Base-by-base conservation (phyloP, 108 stramenopile genomes). In the Cyclotella choctawhatcheeana region DNA sequence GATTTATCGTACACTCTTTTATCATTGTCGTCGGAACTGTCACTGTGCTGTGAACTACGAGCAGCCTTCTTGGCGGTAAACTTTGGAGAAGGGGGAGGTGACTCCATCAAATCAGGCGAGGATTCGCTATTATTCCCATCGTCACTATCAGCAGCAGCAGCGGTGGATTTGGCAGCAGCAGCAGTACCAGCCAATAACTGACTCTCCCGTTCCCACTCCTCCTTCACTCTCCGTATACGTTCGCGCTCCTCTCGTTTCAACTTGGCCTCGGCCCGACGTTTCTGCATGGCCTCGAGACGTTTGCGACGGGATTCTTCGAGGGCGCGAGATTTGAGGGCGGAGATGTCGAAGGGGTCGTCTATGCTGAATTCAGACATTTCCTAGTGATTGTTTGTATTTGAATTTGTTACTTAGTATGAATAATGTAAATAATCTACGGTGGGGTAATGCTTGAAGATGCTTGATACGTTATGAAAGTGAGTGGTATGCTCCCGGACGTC, bases 151-250 rank as follows among this genome's bases (percentile, higher is more conserved):
- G 17, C 50, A 21, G 6, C 13, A 51, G 6, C 17, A 21, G 13
- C 50, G 5, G 13, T 51, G 21, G 43, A 44, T 7, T 44, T 44
- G 14, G 7, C 14, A 44, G 17, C 50, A 21, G 5, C 50, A 51
- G 7, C n/a, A 21, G 17, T n/a, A 7, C 4, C 18, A 21, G 50
- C 21, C 18, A 5, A 5, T 14, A 4, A 17, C 50, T n/a, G 21
- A 21, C 5, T 51, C 50, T 51, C 50, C 5, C 50, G 50, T n/a
- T 51, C 50, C 50, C 17, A 51, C 50, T n/a, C 17, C 50, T 51
- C 50, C n/a, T 21, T 51, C 13, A 51, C 50, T 4, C 21, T 7
- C 7, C 50, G 50, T 5, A 51, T n/a, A 7, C 50, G 50, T 51
- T 51, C 18, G 5, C 17, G 7, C 17, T 51, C 50, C 17, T 51